Base-by-base conservation (phyloP, 768 basidiomycete genomes). In the Tephrocybe sp. region DNA sequence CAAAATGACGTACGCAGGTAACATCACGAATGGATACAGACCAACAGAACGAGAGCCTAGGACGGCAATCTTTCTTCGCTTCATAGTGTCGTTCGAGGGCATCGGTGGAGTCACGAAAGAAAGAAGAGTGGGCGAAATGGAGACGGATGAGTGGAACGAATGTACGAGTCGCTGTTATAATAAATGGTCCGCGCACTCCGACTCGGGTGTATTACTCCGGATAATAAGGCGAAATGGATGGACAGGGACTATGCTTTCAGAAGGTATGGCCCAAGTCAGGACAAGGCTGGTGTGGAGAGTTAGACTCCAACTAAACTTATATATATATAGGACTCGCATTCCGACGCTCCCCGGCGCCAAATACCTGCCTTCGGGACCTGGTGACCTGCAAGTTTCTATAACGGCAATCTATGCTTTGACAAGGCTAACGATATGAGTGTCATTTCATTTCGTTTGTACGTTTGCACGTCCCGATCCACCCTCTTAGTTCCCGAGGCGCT, bases 1-100 rank as follows among this genome's bases (percentile, higher is more conserved):
- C 42, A 49, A 22, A n/a, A 48, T 56, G 52, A 54, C 52, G 43
- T 42, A 60, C 1, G 35, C 26, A 3, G n/a, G 57, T 47, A 50
- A 56, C 57, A 57, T 41, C 62, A 50, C 44, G 57, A 51, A 34
- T 26, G 13, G 33, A 23, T 38, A 68, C 84, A 63, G 54, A 91
- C 91, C 91, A 62, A 93, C 91, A 61, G 87, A 88, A 59, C 89
- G 85, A 45, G 89, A 82, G 53, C 91, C 91, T 23, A 93, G 80
- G 49, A 92, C 84, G 42, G 84, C 89, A 51, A 93, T 90, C 71
- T 88, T 92, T 61, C 90, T 77, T 71, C 84, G 86, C 67, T 77
- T 84, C 63, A 87, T 68, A 51, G 62, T 60, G 26, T 59, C 58
- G 23, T 53, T 32, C 41, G 44, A 45, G 12, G 61, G 43, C 61